These are phyloP conservation scores for Stagonosporopsis cucurbitacearum DNA, from an alignment of 2,329 filamentous ascomycete genomes.

Conservation along the genomic window DNA sequence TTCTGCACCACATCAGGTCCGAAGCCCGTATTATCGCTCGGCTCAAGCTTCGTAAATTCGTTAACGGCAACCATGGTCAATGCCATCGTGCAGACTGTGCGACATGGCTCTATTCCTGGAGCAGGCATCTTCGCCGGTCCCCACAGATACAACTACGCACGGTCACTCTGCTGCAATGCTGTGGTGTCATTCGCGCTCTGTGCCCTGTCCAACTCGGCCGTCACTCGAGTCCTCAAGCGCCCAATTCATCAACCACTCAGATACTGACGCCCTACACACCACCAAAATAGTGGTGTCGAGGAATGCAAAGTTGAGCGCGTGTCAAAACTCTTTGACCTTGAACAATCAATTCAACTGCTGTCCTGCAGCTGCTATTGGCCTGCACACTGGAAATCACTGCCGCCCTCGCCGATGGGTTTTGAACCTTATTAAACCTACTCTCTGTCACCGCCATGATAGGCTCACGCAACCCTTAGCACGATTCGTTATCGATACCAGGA, in stretches of 20 bases:
- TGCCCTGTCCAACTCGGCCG: conserved; percentile 7
- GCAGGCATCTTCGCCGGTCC: conserved; percentile 14
- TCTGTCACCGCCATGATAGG: conserved; percentile 8
- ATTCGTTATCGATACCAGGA: conserved; percentile 17
- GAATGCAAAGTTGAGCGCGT: conserved; percentile 9
- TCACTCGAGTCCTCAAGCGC: conserved; percentile 8
- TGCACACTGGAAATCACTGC: neutral
- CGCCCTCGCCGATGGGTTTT: conserved; percentile 12
- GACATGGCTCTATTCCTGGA: conserved; percentile 18
- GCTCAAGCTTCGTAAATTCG: conserved; percentile 4
- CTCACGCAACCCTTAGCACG: conserved; percentile 1
- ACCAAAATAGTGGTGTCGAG: neutral
- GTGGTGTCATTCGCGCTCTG: conserved; percentile 15
- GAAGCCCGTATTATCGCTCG: conserved; percentile 9
- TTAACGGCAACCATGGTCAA: conserved; percentile 7
- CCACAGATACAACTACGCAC: conserved; percentile 18
- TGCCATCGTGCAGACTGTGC: conserved; percentile 17
- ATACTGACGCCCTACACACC: conserved; percentile 9
- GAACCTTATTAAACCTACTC: conserved; percentile 13
- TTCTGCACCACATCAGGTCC: conserved; percentile 11
- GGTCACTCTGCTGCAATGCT: conserved; percentile 8
- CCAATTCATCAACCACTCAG: conserved; percentile 9
- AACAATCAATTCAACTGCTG: conserved; percentile 3
- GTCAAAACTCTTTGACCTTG: conserved; percentile 2
- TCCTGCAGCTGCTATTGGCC: conserved; percentile 11